These are phyloP conservation scores for Amylostereum areolatum DNA, from an alignment of 1,284 basidiomycete genomes.

Conservation along the genomic window DNA sequence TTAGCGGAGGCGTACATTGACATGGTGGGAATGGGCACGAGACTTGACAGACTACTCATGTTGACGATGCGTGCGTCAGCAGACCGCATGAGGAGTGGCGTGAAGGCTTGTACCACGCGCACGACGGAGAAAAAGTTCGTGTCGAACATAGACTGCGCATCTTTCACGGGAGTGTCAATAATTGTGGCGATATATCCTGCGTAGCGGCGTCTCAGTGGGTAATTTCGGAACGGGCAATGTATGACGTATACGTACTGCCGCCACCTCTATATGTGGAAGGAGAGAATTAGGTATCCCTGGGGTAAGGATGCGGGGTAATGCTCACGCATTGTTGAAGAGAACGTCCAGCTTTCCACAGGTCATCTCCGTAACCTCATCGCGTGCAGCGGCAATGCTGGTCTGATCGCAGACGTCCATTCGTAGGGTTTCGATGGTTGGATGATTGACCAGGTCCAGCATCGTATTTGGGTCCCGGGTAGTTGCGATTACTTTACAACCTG, in stretches of 20 bases:
- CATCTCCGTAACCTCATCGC: background rate
- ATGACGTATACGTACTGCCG: slow-evolving; percentile 3
- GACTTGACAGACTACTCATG: slow-evolving; percentile 20
- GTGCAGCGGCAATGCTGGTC: background rate
- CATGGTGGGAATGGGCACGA: slow-evolving; percentile 22
- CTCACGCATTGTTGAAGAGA: slow-evolving; percentile 27
- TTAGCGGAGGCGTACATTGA: slow-evolving; percentile 23
- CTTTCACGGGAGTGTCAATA: slow-evolving; percentile 17
- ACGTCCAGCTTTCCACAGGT: slow-evolving; percentile 25
- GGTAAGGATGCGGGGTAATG: no score
- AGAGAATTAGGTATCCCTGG: background rate
- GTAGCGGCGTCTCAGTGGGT: no score
- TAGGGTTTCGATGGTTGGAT: background rate
- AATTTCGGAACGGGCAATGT: no score
- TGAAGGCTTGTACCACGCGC: slow-evolving; percentile 24
- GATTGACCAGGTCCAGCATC: background rate
- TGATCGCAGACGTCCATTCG: background rate
- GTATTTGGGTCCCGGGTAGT: background rate
- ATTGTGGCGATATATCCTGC: slow-evolving; percentile 7
- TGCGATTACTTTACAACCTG: background rate
- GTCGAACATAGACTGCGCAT: slow-evolving; percentile 18
- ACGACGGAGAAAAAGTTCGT: slow-evolving; percentile 24
- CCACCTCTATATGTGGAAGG: background rate
- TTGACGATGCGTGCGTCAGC: slow-evolving; percentile 21
- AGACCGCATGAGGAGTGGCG: slow-evolving; percentile 21